Base-by-base conservation (phyloP, 345 rosid genomes). In the Eucalyptus tenuipes region DNA sequence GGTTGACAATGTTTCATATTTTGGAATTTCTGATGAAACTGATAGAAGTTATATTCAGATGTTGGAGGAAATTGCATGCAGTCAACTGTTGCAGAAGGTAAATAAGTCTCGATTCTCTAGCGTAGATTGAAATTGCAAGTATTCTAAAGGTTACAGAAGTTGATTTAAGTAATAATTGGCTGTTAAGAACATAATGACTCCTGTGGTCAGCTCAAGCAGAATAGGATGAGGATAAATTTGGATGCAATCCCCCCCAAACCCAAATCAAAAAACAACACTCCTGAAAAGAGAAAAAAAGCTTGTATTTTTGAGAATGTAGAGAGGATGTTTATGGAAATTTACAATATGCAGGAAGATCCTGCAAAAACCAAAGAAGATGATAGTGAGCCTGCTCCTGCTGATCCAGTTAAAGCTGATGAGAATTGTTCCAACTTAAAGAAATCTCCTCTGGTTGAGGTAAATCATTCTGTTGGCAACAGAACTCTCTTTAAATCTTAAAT, bases 371-470 rank as follows among this genome's bases (percentile, higher is more conserved):
- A 89, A 87, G 90, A 87, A 88, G 90, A 88, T 59, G 55, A 33
- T 52, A 88, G 90, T 91, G 90, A 50, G 89, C 87, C 80, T 90
- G 90, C 48, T 89, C 75, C 86, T 85, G 80, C 86, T 91, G 88
- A 88, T 91, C 92, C 91, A 88, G 86, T 88, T 88, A 92, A 92
- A 88, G 92, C 88, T 88, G 90, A 87, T 84, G 90, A 86, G 85
- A 85, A 89, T 88, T 89, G 31, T 90, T 92, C 93, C 40, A 89
- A 89, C 84, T 88, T 91, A 49, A 89, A 91, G 29, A 88, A 92
- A 91, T 93, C 91, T 89, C 92, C 96, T 87, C 95, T 96, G 89
- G 95, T 96, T 93, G 98, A 97, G 98, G 99, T 97, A 95, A 88
- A 87, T 66, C 37, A 79, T 80, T 49, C 18, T n/a, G 40, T 55